phyloP scores from a whole-genome alignment of 306 rosid genomes.

The Acmispon strigosus region DNA sequence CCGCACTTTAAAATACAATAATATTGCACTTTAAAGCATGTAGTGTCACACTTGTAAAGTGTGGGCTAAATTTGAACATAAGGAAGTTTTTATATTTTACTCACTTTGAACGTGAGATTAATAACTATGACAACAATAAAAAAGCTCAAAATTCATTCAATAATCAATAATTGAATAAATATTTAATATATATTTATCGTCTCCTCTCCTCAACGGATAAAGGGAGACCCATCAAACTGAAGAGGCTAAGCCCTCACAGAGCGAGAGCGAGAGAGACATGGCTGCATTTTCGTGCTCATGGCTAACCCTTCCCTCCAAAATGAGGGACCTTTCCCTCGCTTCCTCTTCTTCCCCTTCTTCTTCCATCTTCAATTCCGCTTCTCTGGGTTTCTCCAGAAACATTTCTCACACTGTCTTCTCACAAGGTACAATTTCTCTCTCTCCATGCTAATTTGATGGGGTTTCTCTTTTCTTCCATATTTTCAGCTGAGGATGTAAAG shows the following conservation, averaged over 20 bases:
- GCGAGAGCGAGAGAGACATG: constrained; percentile 20
- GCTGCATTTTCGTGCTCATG: constrained; percentile 62
- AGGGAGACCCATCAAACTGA: not conserved
- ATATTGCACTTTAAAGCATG: too few species aligned
- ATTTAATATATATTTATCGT: not conserved
- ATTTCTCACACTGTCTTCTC: constrained; percentile 47
- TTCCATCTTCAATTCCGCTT: constrained; percentile 30
- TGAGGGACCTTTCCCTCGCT: constrained; percentile 45
- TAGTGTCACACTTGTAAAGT: too few species aligned
- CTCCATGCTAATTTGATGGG: not conserved
- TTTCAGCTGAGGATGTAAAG: not conserved
- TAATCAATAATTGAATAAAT: too few species aligned
- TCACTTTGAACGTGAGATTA: too few species aligned
- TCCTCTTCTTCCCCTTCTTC: constrained; percentile 17
- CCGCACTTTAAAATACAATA: too few species aligned
- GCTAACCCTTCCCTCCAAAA: constrained; percentile 61
- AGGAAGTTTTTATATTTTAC: too few species aligned
- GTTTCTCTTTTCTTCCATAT: not conserved
- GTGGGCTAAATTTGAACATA: too few species aligned
- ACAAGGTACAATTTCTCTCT: constrained; percentile 26
- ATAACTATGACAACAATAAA: too few species aligned
- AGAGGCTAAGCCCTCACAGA: not conserved
- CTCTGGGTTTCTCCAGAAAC: constrained; percentile 56
- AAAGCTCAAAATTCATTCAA: too few species aligned
- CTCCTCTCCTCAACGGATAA: not conserved